Evolutionary conservation across 106 monocot genomes (phyloP).

Genomic region (Acanthochlamys bracteata): DNA sequence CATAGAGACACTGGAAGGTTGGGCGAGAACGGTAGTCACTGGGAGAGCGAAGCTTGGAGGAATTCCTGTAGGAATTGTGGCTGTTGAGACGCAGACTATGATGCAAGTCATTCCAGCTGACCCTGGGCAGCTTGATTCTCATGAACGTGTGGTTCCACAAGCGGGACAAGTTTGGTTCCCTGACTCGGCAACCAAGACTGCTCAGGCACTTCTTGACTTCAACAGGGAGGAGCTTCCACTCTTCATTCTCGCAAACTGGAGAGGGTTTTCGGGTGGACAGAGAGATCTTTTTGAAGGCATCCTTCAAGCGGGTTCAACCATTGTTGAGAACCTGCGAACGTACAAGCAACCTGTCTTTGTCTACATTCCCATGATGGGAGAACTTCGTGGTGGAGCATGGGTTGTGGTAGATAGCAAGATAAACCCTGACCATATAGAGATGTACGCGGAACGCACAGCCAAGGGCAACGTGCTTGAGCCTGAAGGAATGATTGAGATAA

Average conservation of each 20-base stretch:
- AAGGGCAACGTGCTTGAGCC: slow-evolving; percentile 98
- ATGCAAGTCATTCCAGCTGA: slow-evolving; percentile 96
- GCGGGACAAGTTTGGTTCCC: slow-evolving; percentile 99
- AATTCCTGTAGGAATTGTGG: slow-evolving; percentile 91
- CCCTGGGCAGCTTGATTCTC: slow-evolving; percentile 92
- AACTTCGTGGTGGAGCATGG: slow-evolving; percentile 98
- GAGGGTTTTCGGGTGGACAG: slow-evolving; percentile 97
- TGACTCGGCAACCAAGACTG: slow-evolving; percentile 90
- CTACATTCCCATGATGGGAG: slow-evolving; percentile 87
- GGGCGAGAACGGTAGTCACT: slow-evolving; percentile 96
- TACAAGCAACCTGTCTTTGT: slow-evolving; percentile 95
- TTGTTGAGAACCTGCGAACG: slow-evolving; percentile 89
- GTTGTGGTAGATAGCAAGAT: slow-evolving; percentile 99
- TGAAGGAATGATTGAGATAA: slow-evolving; percentile 97
- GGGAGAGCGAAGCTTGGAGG: slow-evolving; percentile 94
- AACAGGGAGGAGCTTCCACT: slow-evolving; percentile 88
- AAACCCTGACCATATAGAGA: slow-evolving; percentile 94
- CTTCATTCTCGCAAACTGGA: slow-evolving; percentile 97
- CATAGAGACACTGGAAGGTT: slow-evolving; percentile 86
- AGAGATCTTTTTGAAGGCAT: slow-evolving; percentile 98
- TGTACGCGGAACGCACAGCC: slow-evolving; percentile 88
- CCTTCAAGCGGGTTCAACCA: slow-evolving; percentile 92
- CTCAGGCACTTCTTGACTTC: slow-evolving; percentile 91
- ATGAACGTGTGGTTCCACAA: slow-evolving; percentile 88
- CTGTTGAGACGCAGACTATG: slow-evolving; percentile 93